Evolutionary conservation across 108 stramenopile species (phyloP), one percentile per base, ranked within the genome.

Genomic region (Skeletonema potamos): DNA sequence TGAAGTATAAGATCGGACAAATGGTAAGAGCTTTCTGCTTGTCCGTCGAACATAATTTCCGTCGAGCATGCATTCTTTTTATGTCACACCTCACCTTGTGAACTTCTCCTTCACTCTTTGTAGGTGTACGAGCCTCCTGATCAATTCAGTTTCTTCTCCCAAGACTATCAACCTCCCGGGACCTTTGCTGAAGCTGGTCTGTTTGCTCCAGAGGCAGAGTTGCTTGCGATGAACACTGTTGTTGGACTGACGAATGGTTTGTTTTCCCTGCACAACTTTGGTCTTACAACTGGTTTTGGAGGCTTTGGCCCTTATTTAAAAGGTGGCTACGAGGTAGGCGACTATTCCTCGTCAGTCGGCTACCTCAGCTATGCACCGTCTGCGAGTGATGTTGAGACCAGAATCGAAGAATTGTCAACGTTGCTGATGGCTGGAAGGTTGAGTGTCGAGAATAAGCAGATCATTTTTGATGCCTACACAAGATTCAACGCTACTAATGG

Each of bases 401-500:
- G 72, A 64, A 70, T 89, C 13, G 78, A 87, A 33, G 89, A 89
- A 18, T 80, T 92, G 26, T 64, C 86, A 20, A 71, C 72, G 2
- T 48, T 91, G 13, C 58, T 91, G 34, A 87, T 85, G 9, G 76
- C 72, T 8, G 90, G 90, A 18, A 63, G 90, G 15, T 71, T 91
- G 39, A 82, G 76, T 58, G 60, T 28, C 1, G 64, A 58, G 17
- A 79, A 75, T n/a, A 69, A 65, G 29, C 55, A 56, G 61, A 57
- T 64, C 5, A 43, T 71, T 41, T 10, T 59, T 20, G 64, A 72
- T 41, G 77, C 77, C 9, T 71, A 72, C 60, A 41, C 69, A 3
- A 72, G 67, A 39, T 78, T 78, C 59, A 13, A 9, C 11, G 27
- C 54, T 15, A 37, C 60, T 22, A 37, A 78, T 62, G 77, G 65